Conservation (phyloP, 495 filamentous ascomycete species). For the Podospora bellae-mahoneyi region DNA sequence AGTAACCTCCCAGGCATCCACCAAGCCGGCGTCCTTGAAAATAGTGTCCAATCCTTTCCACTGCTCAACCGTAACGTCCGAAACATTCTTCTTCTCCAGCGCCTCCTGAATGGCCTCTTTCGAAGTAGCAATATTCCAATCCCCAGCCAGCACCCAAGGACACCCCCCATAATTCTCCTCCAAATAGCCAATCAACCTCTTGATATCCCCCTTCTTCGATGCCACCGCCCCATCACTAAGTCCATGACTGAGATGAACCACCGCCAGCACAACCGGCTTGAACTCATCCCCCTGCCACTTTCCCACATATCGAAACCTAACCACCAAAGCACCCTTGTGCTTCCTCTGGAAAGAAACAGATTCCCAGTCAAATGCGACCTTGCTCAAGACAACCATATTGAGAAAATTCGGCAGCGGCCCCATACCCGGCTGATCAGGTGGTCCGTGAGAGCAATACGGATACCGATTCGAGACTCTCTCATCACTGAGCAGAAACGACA, state of each 20-base stretch:
- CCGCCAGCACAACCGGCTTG: slow-evolving; percentile 42
- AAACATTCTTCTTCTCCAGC: slow-evolving; percentile 44
- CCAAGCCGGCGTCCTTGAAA: slow-evolving; percentile 34
- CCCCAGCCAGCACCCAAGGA: slow-evolving; percentile 54
- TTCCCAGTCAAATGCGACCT: slow-evolving; percentile 48
- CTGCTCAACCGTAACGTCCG: slow-evolving; percentile 31
- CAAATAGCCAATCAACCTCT: slow-evolving; percentile 43
- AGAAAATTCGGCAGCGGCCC: slow-evolving; percentile 50
- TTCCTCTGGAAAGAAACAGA: slow-evolving; percentile 43
- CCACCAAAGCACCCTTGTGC: slow-evolving; percentile 52
- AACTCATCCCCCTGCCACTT: slow-evolving; percentile 19
- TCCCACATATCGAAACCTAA: slow-evolving; percentile 36
- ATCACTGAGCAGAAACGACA: slow-evolving; percentile 47
- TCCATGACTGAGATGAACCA: slow-evolving; percentile 53
- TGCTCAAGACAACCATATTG: slow-evolving; percentile 54
- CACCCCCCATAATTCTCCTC: slow-evolving; percentile 30
- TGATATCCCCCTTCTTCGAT: slow-evolving; percentile 48
- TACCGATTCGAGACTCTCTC: slow-evolving; percentile 44
- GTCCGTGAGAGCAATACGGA: slow-evolving; percentile 50
- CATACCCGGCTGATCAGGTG: slow-evolving; percentile 45
- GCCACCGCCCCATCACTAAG: slow-evolving; percentile 51
- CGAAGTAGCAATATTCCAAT: slow-evolving; percentile 57
- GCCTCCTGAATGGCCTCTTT: slow-evolving; percentile 47
- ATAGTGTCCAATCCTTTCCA: slow-evolving; percentile 36
- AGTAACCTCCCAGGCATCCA: slow-evolving; percentile 47